phyloP scores from a whole-genome alignment of 768 basidiomycete species.

The Strobilomyces dryophilus region DNA sequence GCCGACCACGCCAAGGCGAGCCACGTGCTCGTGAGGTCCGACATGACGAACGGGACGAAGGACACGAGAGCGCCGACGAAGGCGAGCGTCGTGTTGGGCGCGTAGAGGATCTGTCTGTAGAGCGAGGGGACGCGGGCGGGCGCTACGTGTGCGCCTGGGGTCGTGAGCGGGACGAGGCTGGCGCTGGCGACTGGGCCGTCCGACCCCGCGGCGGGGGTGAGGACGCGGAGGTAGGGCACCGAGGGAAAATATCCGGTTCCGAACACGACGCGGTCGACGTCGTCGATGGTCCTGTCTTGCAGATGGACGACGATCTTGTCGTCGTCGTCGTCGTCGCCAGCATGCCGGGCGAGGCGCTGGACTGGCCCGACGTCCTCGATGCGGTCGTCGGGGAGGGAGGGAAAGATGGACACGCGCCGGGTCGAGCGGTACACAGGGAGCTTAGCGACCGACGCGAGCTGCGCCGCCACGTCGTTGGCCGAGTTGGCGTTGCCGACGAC shows the following conservation, averaged over 20 bases:
- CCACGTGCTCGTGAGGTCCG: constrained; percentile 49
- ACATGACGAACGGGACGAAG: constrained; percentile 46
- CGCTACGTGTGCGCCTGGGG: constrained; percentile 9
- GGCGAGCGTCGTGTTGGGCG: constrained; percentile 42
- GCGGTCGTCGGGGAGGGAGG: constrained; percentile 38
- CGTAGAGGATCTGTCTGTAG: constrained; percentile 44
- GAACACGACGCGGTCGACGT: constrained; percentile 41
- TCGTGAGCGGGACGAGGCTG: constrained; percentile 27
- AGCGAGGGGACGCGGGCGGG: constrained; percentile 42
- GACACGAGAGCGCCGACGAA: constrained; percentile 42
- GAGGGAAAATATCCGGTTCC: constrained; percentile 46
- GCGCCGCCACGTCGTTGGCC: constrained; percentile 48
- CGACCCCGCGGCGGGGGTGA: neutral
- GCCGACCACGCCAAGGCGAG: constrained; percentile 39
- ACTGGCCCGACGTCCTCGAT: constrained; percentile 44
- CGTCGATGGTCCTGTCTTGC: constrained; percentile 33
- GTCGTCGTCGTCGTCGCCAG: neutral
- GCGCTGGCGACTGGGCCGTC: neutral
- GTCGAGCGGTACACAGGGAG: constrained; percentile 45
- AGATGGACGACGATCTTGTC: constrained; percentile 35
- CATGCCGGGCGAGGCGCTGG: constrained; percentile 25
- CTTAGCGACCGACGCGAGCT: constrained; percentile 36
- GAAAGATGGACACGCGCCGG: constrained; percentile 41
- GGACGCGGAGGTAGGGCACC: constrained; percentile 39
- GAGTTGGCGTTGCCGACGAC: constrained; percentile 52